Percentiles rank a stretch among this genome's conserved stretches.
Conservation (phyloP, 352 stramenopile genomes). For the Pythium utonaiense region DNA sequence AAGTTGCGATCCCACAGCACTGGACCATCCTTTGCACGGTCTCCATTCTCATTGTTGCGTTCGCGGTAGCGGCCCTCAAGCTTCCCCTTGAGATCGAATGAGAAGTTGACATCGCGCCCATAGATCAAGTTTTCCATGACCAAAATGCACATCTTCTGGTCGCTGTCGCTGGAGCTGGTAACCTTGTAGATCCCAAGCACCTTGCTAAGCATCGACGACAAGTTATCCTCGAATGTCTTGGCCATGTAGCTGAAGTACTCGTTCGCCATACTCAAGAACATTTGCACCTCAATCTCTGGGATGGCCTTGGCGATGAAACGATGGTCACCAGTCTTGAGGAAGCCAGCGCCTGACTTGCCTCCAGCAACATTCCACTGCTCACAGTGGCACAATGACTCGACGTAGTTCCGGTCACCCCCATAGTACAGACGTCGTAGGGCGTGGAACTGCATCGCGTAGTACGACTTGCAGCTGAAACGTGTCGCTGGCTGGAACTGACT, state of each 20-base stretch:
- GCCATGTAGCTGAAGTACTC: slow-evolving; percentile 90
- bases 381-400: slow-evolving; percentile 84
- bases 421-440: slow-evolving; percentile 81
- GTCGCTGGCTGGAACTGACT: slow-evolving; percentile 80
- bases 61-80: slow-evolving; percentile 78
- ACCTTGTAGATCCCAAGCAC: slow-evolving; percentile 87
- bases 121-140: slow-evolving; percentile 90
- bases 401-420: slow-evolving; percentile 79
- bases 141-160: slow-evolving; percentile 84
- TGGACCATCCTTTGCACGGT: slow-evolving; percentile 27
- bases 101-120: slow-evolving; percentile 80
- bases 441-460: slow-evolving; percentile 89
- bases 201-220: slow-evolving; percentile 87
- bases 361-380: slow-evolving; percentile 83
- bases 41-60: slow-evolving; percentile 18
- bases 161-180: slow-evolving; percentile 59
- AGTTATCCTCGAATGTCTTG: slow-evolving; percentile 82
- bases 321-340: slow-evolving; percentile 84
- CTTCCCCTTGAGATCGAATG: slow-evolving; percentile 87
- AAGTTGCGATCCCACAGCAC: slow-evolving; percentile 88
- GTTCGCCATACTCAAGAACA: slow-evolving; percentile 89
- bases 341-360: slow-evolving; percentile 83
- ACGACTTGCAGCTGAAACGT: slow-evolving; percentile 86
- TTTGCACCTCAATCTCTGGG: slow-evolving; percentile 81
- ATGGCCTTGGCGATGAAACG: slow-evolving; percentile 88